Conservation (phyloP, 2,329 filamentous ascomycete genomes). For the Penicillium sp. region DNA sequence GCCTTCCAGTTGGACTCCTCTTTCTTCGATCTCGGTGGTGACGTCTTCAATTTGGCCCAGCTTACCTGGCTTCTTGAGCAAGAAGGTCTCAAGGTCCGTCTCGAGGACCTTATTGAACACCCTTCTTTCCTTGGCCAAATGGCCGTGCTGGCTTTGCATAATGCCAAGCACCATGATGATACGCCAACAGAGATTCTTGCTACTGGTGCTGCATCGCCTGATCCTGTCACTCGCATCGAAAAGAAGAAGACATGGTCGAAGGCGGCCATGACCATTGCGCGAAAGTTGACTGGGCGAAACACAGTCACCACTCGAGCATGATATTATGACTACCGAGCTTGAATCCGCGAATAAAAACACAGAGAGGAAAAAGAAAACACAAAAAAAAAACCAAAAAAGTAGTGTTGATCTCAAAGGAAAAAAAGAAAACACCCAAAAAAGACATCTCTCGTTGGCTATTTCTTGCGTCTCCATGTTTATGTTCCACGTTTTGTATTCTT, state of each 20-base stretch:
- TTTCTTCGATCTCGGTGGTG: slow-evolving; percentile 44
- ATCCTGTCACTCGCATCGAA: slow-evolving; percentile 10
- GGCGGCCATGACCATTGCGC: slow-evolving; percentile 31
- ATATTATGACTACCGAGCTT: neutral
- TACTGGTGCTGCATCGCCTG: slow-evolving; percentile 13
- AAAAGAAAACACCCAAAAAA: neutral
- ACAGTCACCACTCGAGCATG: slow-evolving; percentile 19
- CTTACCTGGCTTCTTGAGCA: slow-evolving; percentile 43
- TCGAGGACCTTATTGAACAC: slow-evolving; percentile 43
- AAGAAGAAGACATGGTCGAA: slow-evolving; percentile 30
- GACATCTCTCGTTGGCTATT: neutral
- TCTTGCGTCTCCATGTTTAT: neutral
- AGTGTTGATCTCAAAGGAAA: neutral
- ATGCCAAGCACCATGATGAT: slow-evolving; percentile 24
- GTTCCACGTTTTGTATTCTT: slow-evolving; percentile 2
- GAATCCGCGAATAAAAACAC: neutral
- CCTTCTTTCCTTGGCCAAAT: slow-evolving; percentile 44
- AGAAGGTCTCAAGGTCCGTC: slow-evolving; percentile 38
- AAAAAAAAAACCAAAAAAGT: neutral
- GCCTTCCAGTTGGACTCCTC: slow-evolving; percentile 40
- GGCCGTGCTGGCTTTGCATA: slow-evolving; percentile 34
- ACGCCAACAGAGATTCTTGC: slow-evolving; percentile 9
- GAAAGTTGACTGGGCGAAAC: slow-evolving; percentile 28
- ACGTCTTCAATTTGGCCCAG: slow-evolving; percentile 43
- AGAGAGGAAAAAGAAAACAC: neutral